Conservation (phyloP, 192 early-diverging fungal species). For the Pecoramyces ruminantium region DNA sequence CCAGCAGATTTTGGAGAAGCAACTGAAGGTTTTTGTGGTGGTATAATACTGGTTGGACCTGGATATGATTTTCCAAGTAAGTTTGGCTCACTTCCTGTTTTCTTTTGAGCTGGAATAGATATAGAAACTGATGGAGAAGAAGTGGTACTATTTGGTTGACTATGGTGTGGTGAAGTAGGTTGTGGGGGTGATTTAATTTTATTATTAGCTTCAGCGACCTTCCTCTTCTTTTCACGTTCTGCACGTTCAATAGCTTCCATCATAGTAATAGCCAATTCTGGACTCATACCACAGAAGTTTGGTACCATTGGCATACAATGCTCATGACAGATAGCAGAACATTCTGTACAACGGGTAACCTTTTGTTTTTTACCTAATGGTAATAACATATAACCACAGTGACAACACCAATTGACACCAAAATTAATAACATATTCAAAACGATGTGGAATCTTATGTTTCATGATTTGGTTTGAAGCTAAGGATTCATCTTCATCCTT, state of each 20-base stretch:
- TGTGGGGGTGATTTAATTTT: background rate
- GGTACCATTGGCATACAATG: slow-evolving; percentile 75
- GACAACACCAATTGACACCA: slow-evolving; percentile 86
- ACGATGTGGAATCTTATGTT: slow-evolving; percentile 92
- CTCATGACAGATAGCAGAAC: slow-evolving; percentile 61
- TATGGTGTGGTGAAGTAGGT: background rate
- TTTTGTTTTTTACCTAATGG: slow-evolving; percentile 60
- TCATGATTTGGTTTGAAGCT: slow-evolving; percentile 15
- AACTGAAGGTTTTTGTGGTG: background rate
- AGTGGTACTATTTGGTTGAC: background rate
- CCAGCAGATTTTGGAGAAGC: background rate
- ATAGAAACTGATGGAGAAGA: background rate
- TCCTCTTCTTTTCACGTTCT: slow-evolving; percentile 8
- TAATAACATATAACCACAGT: slow-evolving; percentile 85
- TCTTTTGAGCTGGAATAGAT: background rate
- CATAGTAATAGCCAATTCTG: slow-evolving; percentile 75
- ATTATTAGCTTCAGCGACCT: background rate
- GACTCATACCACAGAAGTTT: slow-evolving; percentile 79
- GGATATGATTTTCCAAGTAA: background rate
- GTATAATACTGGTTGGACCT: background rate
- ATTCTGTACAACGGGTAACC: slow-evolving; percentile 42
- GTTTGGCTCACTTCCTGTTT: background rate
- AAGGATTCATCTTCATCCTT: slow-evolving; percentile 1
- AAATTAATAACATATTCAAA: slow-evolving; percentile 73
- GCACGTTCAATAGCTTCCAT: slow-evolving; percentile 60